Conservation (phyloP, 2,329 filamentous ascomycete genomes). For the Byssothecium circinans region DNA sequence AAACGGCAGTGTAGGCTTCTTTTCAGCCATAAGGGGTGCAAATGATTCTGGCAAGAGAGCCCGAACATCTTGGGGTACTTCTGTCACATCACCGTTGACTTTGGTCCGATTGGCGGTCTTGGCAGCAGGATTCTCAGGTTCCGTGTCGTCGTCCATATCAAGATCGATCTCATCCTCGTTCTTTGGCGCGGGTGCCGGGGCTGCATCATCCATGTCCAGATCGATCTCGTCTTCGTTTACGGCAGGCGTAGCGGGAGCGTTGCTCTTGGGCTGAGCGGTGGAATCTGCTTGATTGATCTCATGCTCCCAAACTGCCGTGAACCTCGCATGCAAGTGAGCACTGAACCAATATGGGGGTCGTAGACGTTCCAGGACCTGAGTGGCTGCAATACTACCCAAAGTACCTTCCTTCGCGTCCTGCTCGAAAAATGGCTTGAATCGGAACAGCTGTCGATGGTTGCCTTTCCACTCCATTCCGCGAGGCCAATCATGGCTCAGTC, state of each 20-base stretch:
- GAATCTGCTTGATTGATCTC: constrained; percentile 33
- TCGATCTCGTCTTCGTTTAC: constrained; percentile 48
- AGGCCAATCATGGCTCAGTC: constrained; percentile 96
- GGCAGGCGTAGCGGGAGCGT: constrained; percentile 20
- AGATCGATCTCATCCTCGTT: constrained; percentile 44
- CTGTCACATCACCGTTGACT: constrained; percentile 7
- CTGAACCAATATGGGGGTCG: constrained; percentile 85
- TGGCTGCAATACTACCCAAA: constrained; percentile 79
- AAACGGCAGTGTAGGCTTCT: constrained; percentile 53
- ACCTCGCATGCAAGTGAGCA: constrained; percentile 91
- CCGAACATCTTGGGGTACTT: constrained; percentile 66
- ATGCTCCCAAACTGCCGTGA: constrained; percentile 63
- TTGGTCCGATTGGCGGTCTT: background rate
- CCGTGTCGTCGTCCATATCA: constrained; percentile 44
- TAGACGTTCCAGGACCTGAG: constrained; percentile 76
- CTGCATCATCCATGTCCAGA: constrained; percentile 58
- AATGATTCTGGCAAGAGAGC: constrained; percentile 79
- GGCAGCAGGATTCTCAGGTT: constrained; percentile 12
- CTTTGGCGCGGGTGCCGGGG: constrained; percentile 25
- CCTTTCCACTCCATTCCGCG: constrained; percentile 78
- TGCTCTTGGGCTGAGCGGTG: constrained; percentile 16
- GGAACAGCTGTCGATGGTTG: constrained; percentile 68
- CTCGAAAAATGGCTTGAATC: constrained; percentile 72
- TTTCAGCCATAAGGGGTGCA: constrained; percentile 31
- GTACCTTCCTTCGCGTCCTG: constrained; percentile 73